These are phyloP conservation scores for Liriodendron chinense DNA, from an alignment of 164 flowering plant species.

Conservation along the genomic window DNA sequence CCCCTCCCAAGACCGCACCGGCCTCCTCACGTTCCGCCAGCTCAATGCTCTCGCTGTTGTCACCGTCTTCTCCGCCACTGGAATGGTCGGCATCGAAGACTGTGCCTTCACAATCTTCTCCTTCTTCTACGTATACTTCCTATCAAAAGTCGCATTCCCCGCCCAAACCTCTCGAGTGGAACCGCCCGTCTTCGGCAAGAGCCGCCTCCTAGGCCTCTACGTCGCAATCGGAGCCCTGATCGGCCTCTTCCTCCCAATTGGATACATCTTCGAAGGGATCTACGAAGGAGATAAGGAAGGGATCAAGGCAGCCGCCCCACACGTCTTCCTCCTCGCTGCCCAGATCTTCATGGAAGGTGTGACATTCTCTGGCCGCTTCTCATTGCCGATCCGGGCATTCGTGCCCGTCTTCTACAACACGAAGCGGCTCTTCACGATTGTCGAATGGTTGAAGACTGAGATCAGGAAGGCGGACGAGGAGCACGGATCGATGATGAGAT, in stretches of 20 bases:
- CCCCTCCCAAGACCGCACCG: neutral
- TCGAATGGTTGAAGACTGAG: constrained; percentile 49
- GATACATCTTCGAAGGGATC: constrained; percentile 57
- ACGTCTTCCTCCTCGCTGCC: constrained; percentile 58
- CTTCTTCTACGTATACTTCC: constrained; percentile 25
- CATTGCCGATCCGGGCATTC: constrained; percentile 52
- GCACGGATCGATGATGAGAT: constrained; percentile 24
- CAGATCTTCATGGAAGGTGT: constrained; percentile 70
- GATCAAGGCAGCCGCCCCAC: constrained; percentile 64
- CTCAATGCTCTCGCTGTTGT: constrained; percentile 32
- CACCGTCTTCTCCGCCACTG: constrained; percentile 35
- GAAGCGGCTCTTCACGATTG: constrained; percentile 47
- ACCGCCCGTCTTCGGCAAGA: constrained; percentile 29
- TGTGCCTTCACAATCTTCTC: constrained; percentile 33
- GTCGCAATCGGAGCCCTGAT: constrained; percentile 40
- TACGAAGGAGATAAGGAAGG: constrained; percentile 59
- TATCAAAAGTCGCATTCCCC: constrained; percentile 29
- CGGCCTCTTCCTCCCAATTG: constrained; percentile 58
- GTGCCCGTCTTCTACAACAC: constrained; percentile 67
- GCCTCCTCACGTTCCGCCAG: constrained; percentile 40
- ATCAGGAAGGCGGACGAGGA: constrained; percentile 10
- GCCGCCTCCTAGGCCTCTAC: constrained; percentile 35
- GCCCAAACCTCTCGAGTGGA: constrained; percentile 11
- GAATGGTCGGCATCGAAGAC: constrained; percentile 38
- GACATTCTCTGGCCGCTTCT: constrained; percentile 38